Evolutionary conservation across 768 basidiomycete species (phyloP).

Genomic region (Mycena vulgaris): DNA sequence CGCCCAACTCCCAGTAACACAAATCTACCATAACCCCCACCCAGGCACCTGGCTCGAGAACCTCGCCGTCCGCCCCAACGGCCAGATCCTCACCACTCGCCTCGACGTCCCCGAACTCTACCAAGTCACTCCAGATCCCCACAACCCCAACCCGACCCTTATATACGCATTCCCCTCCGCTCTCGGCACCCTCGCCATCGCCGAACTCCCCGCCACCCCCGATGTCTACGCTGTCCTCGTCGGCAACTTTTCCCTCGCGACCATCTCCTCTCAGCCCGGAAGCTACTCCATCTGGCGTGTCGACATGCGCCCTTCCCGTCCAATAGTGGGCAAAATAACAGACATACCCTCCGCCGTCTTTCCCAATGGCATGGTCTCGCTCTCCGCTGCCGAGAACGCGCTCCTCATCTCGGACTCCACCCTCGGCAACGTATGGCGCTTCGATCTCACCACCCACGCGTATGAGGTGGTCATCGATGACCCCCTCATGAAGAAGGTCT

Average conservation of each 20-base stretch:
- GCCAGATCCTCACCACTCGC: constrained; percentile 29
- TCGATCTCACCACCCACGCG: constrained; percentile 29
- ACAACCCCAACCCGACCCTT: constrained; percentile 26
- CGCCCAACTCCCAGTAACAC: constrained; percentile 26
- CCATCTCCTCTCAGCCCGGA: constrained; percentile 24
- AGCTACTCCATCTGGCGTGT: constrained; percentile 28
- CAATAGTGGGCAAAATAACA: constrained; percentile 25
- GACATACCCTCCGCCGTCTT: constrained; percentile 28
- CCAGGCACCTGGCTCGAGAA: constrained; percentile 30
- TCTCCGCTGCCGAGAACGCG: constrained; percentile 29
- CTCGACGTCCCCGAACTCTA: constrained; percentile 26
- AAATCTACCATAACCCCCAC: constrained; percentile 28
- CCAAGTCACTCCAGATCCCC: constrained; percentile 28
- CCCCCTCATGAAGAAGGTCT: constrained; percentile 27
- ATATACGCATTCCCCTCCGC: constrained; percentile 24
- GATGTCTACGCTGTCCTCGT: constrained; percentile 28
- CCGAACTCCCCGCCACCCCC: constrained; percentile 25
- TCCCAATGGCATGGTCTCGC: constrained; percentile 28
- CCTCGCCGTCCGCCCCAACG: constrained; percentile 26
- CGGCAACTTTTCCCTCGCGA: constrained; percentile 28
- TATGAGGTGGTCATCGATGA: constrained; percentile 26
- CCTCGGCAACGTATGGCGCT: constrained; percentile 27
- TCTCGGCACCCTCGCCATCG: constrained; percentile 25
- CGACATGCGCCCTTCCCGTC: constrained; percentile 23
- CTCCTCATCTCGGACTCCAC: constrained; percentile 25